Conservation (phyloP, 768 basidiomycete species). For the Boletus eberwhitei region DNA sequence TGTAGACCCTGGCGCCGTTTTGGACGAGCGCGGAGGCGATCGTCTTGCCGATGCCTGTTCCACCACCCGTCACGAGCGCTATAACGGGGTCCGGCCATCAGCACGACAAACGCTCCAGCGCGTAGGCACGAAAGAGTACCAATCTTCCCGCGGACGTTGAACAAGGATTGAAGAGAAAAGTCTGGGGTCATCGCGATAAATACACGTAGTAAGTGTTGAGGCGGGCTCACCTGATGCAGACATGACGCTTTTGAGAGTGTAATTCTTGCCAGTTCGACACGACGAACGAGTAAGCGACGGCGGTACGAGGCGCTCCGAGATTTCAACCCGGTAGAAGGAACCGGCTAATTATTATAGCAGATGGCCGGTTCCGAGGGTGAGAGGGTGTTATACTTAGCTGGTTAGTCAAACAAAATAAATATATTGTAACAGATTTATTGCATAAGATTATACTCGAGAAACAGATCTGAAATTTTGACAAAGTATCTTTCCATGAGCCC, state of each 20-base stretch:
- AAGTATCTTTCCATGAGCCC: too few species aligned
- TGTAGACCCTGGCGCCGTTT: conserved; percentile 88
- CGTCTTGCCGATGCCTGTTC: conserved; percentile 81
- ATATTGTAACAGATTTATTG: too few species aligned
- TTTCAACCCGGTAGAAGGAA: neutral
- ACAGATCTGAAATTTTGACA: too few species aligned
- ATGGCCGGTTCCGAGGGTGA: neutral
- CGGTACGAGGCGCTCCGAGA: neutral
- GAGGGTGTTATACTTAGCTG: too few species aligned
- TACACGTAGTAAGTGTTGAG: neutral
- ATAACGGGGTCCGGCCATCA: neutral
- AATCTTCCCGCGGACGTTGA: conserved; percentile 67
- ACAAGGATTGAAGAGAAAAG: conserved; percentile 52
- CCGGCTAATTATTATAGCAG: neutral
- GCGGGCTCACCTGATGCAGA: conserved; percentile 8
- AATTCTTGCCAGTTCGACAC: neutral
- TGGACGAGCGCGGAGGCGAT: conserved; percentile 79
- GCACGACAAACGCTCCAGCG: neutral
- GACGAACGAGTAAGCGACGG: neutral
- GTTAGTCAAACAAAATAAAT: too few species aligned
- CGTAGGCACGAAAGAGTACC: conserved; percentile 37
- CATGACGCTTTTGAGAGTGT: conserved; percentile 8
- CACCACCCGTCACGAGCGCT: conserved; percentile 83
- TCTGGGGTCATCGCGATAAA: conserved; percentile 30
- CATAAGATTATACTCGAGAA: too few species aligned